Base-by-base conservation (phyloP, 2,329 filamentous ascomycete genomes). In the Apiospora saccharicola region DNA sequence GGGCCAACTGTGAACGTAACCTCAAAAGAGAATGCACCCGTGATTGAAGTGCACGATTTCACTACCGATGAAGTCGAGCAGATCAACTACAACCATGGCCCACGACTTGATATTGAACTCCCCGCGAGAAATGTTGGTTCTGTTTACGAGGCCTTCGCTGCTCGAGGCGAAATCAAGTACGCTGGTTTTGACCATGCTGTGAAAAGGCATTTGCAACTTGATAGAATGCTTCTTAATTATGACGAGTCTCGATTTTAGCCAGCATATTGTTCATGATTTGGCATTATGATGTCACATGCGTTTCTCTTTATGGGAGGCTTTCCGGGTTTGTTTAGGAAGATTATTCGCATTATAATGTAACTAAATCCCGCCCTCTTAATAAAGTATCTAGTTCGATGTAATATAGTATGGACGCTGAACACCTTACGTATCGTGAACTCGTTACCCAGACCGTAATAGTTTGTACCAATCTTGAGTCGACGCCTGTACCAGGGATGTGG, bases 81-180 rank as follows among this genome's bases (percentile, higher is more conserved):
- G 6, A 76, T 88, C 0, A 74, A 81, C 0, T 85, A 84, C 79
- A 76, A 80, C 4, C 88, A 83, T 80, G 78, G 80, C 5, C 82
- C 83, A 13, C 86, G 83, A 77, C 85, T 85, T 75, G 79, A 83
- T 4, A 72, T 88, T n/a, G 83, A 85, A 0, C 26, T 83, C 1
- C 74, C 80, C 1, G 83, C 83, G 0, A 82, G 86, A 71, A 87
- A 85, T 75, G 85, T 91, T 47, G 89, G 84, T 0, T 83, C 82
- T 19, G 75, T 90, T 0, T 91, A 90, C 79, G 89, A 91, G 73
- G 83, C 81, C 1, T 89, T 85, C 80, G 86, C 86, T 19, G 57
- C 30, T 57, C 69, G 69, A 16, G 71, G 69, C 16, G 30, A 16
- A 24, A 57, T 24, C 1, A 51, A 68, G 8, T 74, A 74, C 70